phyloP scores from a whole-genome alignment of 2,329 filamentous ascomycete species.

The Neofusicoccum sp. region DNA sequence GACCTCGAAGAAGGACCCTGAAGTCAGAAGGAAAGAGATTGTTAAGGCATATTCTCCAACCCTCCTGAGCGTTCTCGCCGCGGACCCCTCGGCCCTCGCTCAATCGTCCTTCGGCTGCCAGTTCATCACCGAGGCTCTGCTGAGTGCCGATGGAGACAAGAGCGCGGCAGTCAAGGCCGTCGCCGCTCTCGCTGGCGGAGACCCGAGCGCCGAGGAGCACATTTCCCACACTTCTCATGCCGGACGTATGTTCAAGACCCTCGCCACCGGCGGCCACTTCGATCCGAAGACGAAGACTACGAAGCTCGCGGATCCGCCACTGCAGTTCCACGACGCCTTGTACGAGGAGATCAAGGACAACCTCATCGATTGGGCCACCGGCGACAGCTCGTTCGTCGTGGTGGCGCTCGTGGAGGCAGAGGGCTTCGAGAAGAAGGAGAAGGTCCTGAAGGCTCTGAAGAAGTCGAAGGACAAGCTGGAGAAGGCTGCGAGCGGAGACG shows the following conservation, averaged over 20 bases:
- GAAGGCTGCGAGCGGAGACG: slow-evolving; percentile 64
- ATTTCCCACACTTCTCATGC: slow-evolving; percentile 64
- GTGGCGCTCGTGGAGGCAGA: slow-evolving; percentile 77
- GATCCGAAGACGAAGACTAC: slow-evolving; percentile 72
- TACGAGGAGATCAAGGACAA: slow-evolving; percentile 78
- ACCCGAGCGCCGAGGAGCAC: slow-evolving; percentile 53
- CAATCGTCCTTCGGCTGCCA: slow-evolving; percentile 83
- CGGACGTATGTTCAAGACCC: slow-evolving; percentile 84
- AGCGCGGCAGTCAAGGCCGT: slow-evolving; percentile 69
- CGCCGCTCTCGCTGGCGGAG: slow-evolving; percentile 47
- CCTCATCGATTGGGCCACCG: slow-evolving; percentile 81
- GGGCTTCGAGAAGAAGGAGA: slow-evolving; percentile 64
- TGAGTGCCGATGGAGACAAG: slow-evolving; percentile 77
- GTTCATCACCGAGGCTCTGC: slow-evolving; percentile 79
- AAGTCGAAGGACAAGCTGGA: slow-evolving; percentile 73
- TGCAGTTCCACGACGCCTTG: slow-evolving; percentile 80
- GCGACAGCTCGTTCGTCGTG: slow-evolving; percentile 83
- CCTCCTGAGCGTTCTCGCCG: slow-evolving; percentile 72
- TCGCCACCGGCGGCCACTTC: slow-evolving; percentile 87
- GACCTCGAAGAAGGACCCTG: slow-evolving; percentile 91
- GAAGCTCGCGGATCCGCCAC: slow-evolving; percentile 70
- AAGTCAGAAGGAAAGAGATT: slow-evolving; percentile 74
- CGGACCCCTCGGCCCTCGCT: slow-evolving; percentile 68
- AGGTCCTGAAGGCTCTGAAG: slow-evolving; percentile 70
- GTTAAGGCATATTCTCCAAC: slow-evolving; percentile 72